phyloP scores from a whole-genome alignment of 352 stramenopile genomes.

The Elongisporangium prolatum region DNA sequence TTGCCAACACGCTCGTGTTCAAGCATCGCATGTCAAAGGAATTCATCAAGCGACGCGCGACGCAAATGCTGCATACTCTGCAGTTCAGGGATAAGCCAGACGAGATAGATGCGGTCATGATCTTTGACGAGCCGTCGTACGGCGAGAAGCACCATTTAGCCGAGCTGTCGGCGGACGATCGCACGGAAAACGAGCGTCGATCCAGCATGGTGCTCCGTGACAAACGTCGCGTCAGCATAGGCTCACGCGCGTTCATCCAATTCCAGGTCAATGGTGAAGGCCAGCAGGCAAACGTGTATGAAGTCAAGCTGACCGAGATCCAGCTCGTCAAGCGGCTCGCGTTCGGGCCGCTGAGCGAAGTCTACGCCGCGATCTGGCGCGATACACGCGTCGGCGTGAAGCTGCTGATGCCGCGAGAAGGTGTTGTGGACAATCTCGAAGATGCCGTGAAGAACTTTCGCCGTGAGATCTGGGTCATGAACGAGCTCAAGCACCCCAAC shows the following conservation, averaged over 20 bases:
- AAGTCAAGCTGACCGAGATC: slow-evolving; percentile 76
- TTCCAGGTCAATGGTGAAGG: slow-evolving; percentile 76
- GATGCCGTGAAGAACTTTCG: slow-evolving; percentile 78
- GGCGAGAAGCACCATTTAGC: slow-evolving; percentile 45
- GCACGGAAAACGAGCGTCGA: slow-evolving; percentile 56
- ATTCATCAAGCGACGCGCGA: slow-evolving; percentile 16
- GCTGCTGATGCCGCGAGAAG: slow-evolving; percentile 67
- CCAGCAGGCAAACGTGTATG: slow-evolving; percentile 62
- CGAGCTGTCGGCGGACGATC: slow-evolving; percentile 41
- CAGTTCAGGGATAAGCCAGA: slow-evolving; percentile 3
- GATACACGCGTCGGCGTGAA: slow-evolving; percentile 77
- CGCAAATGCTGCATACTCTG: not conserved
- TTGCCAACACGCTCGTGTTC: not conserved
- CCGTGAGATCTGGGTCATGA: slow-evolving; percentile 82
- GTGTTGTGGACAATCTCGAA: slow-evolving; percentile 59
- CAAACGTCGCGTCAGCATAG: slow-evolving; percentile 59
- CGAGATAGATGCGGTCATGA: slow-evolving; percentile 17
- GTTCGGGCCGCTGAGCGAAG: slow-evolving; percentile 60
- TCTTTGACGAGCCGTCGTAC: slow-evolving; percentile 67
- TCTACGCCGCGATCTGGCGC: slow-evolving; percentile 74
- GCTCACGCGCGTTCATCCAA: slow-evolving; percentile 44
- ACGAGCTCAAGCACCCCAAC: slow-evolving; percentile 60
- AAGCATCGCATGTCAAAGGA: not conserved
- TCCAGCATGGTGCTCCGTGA: slow-evolving; percentile 48
- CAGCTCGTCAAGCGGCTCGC: slow-evolving; percentile 70